Conservation (phyloP, 805 yeast species). For the Pichia manshurica region DNA sequence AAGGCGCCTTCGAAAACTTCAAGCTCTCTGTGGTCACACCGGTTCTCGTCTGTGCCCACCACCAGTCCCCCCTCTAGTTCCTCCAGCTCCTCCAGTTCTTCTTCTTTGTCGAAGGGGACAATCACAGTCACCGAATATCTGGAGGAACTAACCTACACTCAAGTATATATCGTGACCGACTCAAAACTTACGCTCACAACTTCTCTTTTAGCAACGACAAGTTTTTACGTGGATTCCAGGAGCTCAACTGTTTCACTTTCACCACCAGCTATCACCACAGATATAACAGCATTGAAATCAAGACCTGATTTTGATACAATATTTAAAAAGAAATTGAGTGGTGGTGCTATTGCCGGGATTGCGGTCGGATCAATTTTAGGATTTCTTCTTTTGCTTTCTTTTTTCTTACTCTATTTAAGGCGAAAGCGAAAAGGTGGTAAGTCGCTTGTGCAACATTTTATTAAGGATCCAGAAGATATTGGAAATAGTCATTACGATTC, state of each 20-base stretch:
- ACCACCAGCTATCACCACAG: conserved; percentile 27
- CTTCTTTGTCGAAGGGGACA: conserved; percentile 9
- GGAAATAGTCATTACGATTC: not conserved
- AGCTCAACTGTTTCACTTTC: conserved; percentile 15
- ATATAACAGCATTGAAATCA: conserved; percentile 18
- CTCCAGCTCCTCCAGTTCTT: conserved; percentile 2
- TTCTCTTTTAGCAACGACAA: conserved; percentile 19
- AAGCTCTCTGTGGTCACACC: too few relatives aligned
- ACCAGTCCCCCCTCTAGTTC: not conserved
- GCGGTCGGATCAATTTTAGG: conserved; percentile 26
- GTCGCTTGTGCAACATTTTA: not conserved
- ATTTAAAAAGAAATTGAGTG: conserved; percentile 7
- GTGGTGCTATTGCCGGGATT: conserved; percentile 28
- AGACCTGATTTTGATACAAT: conserved; percentile 8
- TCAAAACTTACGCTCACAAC: conserved; percentile 25
- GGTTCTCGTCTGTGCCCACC: conserved; percentile 1
- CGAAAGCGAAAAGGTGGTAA: conserved; percentile 8
- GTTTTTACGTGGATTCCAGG: conserved; percentile 12
- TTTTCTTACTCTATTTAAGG: conserved; percentile 15
- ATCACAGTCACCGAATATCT: conserved; percentile 16
- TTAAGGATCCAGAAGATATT: not conserved
- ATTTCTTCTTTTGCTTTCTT: conserved; percentile 11
- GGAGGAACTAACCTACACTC: conserved; percentile 23
- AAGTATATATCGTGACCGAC: conserved; percentile 27
- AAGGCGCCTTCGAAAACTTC: too few relatives aligned